Evolutionary conservation across 2,329 filamentous ascomycete species (phyloP).

Genomic region (Ophiosphaerella korrae): DNA sequence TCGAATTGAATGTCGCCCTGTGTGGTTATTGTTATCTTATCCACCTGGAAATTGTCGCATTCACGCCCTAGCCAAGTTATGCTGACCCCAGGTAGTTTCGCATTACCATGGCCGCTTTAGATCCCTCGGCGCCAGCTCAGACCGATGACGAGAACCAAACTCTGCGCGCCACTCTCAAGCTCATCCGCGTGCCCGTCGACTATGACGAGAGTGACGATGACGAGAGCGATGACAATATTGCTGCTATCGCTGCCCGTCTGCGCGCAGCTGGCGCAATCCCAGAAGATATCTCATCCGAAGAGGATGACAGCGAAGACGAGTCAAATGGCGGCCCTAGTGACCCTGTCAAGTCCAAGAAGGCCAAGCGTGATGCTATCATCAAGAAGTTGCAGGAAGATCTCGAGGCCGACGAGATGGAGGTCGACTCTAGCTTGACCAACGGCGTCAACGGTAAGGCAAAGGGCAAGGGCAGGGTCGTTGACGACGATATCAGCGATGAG

Average conservation of each 20-base stretch:
- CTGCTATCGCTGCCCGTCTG: conserved; percentile 45
- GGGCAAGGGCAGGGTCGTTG: conserved; percentile 65
- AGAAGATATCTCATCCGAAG: conserved; percentile 46
- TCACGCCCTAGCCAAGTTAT: not conserved
- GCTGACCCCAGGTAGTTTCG: conserved; percentile 69
- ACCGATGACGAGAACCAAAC: conserved; percentile 51
- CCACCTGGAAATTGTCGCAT: conserved; percentile 5
- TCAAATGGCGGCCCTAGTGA: conserved; percentile 89
- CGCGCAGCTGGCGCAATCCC: conserved; percentile 43
- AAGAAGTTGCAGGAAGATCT: conserved; percentile 75
- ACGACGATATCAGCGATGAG: conserved; percentile 73
- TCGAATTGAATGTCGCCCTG: not conserved
- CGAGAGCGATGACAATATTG: conserved; percentile 53
- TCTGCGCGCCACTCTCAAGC: conserved; percentile 85
- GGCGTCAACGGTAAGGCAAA: conserved; percentile 57
- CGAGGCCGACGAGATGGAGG: conserved; percentile 74
- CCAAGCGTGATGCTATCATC: conserved; percentile 75
- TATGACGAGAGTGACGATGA: conserved; percentile 64
- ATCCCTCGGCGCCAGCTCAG: conserved; percentile 73
- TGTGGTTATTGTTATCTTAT: not conserved
- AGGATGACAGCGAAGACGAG: conserved; percentile 70
- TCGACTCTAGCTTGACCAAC: conserved; percentile 62
- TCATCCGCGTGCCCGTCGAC: conserved; percentile 74
- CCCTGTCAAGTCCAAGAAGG: conserved; percentile 86
- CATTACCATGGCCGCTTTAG: conserved; percentile 98